Percentiles rank a stretch among this genome's conserved stretches.
Conservation (phyloP, 768 basidiomycete genomes). For the Auricularia sp. region DNA sequence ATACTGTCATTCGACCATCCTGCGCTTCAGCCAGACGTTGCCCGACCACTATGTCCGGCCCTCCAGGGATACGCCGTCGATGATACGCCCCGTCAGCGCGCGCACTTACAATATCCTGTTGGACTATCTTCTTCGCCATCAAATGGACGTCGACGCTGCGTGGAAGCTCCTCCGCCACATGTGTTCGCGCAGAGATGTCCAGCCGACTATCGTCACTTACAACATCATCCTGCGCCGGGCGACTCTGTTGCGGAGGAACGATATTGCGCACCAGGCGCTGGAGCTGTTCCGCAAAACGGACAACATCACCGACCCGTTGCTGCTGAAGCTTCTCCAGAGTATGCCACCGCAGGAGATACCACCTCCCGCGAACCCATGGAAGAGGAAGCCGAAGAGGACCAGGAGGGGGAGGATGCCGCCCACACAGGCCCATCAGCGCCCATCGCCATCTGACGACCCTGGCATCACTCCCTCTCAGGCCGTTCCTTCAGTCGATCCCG, state of each 20-base stretch:
- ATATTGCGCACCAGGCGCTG: slow-evolving; percentile 33
- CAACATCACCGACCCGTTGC: not conserved
- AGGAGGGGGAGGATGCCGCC: too few relatives aligned
- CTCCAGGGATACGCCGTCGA: not conserved
- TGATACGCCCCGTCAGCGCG: slow-evolving; percentile 22
- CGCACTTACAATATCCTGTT: slow-evolving; percentile 52
- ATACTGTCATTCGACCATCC: slow-evolving; percentile 19
- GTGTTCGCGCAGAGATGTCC: slow-evolving; percentile 32
- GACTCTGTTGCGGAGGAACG: slow-evolving; percentile 37
- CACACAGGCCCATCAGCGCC: too few relatives aligned
- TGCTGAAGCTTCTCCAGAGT: not conserved
- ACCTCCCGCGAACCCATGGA: slow-evolving; percentile 9
- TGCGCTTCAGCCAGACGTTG: not conserved
- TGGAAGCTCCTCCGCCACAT: slow-evolving; percentile 46
- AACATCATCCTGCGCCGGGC: slow-evolving; percentile 52
- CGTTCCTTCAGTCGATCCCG: too few relatives aligned
- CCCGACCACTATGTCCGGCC: not conserved
- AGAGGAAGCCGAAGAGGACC: slow-evolving; percentile 4
- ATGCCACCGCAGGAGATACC: not conserved
- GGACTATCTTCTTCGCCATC: slow-evolving; percentile 55
- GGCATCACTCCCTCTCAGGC: too few relatives aligned
- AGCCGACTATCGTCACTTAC: slow-evolving; percentile 41
- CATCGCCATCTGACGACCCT: too few relatives aligned
- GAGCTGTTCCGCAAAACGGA: slow-evolving; percentile 18
- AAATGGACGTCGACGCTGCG: slow-evolving; percentile 40